A percentile compares a stretch with the other conserved stretches of the same genome.
These are phyloP conservation scores for Citrullus amarus DNA, from an alignment of 306 rosid species.

Conservation along the genomic window DNA sequence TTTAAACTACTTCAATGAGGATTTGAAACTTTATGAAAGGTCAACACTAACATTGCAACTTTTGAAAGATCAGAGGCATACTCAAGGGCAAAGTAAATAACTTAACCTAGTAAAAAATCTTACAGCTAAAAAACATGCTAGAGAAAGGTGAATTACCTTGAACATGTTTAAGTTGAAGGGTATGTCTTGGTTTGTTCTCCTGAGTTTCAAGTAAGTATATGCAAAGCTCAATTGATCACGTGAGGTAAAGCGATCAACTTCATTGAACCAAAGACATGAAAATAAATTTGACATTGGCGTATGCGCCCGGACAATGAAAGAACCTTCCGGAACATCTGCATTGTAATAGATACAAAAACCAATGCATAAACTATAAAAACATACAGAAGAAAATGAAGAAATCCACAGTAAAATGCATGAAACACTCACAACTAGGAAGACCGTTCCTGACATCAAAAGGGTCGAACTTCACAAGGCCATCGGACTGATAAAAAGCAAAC, in stretches of 20 bases:
- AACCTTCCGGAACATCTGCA: constrained; percentile 97
- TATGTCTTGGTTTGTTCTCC: constrained; percentile 62
- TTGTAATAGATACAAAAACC: constrained; percentile 1
- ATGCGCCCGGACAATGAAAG: constrained; percentile 86
- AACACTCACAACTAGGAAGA: constrained; percentile 77
- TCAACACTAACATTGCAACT: too few species aligned
- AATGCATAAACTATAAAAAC: constrained; percentile 10
- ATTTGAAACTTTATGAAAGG: too few species aligned
- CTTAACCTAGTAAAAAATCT: too few species aligned
- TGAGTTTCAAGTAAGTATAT: constrained; percentile 68
- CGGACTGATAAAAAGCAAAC: constrained; percentile 57
- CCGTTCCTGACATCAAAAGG: constrained; percentile 40
- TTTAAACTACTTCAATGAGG: too few species aligned
- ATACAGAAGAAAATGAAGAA: background rate
- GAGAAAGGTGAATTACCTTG: constrained; percentile 36
- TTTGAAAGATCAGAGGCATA: too few species aligned
- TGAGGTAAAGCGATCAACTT: constrained; percentile 87
- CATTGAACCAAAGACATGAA: constrained; percentile 97
- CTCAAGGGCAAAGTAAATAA: too few species aligned
- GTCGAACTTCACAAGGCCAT: constrained; percentile 75
- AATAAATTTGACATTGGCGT: constrained; percentile 86
- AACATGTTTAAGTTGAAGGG: constrained; percentile 68
- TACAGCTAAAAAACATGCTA: background rate
- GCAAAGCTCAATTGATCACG: constrained; percentile 98
- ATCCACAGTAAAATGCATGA: constrained; percentile 15